A percentile compares a stretch with the other conserved stretches of the same genome.
Conservation (phyloP, 306 rosid species). For the Cicer arietinum region DNA sequence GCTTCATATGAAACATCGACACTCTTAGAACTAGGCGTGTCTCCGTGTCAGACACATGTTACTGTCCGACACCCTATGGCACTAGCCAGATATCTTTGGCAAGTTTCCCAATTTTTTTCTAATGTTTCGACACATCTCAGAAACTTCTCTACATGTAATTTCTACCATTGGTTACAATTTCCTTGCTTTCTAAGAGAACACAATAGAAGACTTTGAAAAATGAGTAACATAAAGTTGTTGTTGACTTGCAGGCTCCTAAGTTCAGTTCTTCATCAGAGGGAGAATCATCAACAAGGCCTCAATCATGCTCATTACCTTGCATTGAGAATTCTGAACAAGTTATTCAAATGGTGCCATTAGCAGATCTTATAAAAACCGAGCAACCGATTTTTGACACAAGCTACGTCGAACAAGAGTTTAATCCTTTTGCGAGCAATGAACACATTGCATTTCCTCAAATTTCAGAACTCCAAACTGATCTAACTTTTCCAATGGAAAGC, state of each 20-base stretch:
- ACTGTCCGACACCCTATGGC: too few species aligned
- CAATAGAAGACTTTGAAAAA: too few species aligned
- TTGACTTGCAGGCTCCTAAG: conserved; percentile 54
- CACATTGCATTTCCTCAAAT: conserved; percentile 48
- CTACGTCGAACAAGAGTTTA: conserved; percentile 48
- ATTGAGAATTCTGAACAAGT: conserved; percentile 44
- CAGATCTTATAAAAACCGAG: conserved; percentile 59
- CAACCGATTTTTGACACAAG: conserved; percentile 39
- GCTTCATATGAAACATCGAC: too few species aligned
- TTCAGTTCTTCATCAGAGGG: conserved; percentile 69
- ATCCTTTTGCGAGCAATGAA: conserved; percentile 42
- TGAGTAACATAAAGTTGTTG: too few species aligned
- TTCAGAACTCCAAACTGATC: conserved; percentile 51
- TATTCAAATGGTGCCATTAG: conserved; percentile 62
- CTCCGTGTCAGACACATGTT: too few species aligned
- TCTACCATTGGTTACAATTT: too few species aligned
- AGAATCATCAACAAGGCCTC: conserved; percentile 58
- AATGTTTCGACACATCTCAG: too few species aligned
- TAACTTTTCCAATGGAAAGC: conserved; percentile 52
- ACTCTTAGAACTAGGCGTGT: too few species aligned
- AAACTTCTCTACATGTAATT: too few species aligned
- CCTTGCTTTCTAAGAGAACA: too few species aligned
- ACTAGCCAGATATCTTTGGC: too few species aligned
- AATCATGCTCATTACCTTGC: conserved; percentile 47
- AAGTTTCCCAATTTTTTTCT: too few species aligned